Conservation (phyloP, 192 early-diverging fungal species). For the Geosiphon pyriformis region DNA sequence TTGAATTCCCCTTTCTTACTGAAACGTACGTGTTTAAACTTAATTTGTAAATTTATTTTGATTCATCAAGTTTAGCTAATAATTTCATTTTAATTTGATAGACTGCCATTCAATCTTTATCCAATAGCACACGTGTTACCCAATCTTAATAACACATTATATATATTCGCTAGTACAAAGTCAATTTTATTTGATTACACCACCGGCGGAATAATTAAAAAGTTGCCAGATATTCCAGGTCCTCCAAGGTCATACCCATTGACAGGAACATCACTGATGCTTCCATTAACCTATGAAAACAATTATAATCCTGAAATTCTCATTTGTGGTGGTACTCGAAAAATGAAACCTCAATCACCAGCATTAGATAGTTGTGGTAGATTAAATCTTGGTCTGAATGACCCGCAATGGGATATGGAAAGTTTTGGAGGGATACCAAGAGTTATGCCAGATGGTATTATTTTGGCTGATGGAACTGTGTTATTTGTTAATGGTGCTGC, state of each 20-base stretch:
- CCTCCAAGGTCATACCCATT: slow-evolving; percentile 49
- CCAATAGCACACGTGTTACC: slow-evolving; percentile 1
- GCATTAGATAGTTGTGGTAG: slow-evolving; percentile 47
- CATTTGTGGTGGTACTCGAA: slow-evolving; percentile 53
- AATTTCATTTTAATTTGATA: slow-evolving; percentile 39
- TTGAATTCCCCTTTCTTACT: background rate
- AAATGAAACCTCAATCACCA: slow-evolving; percentile 20
- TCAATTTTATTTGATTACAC: slow-evolving; percentile 33
- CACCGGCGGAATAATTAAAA: slow-evolving; percentile 32
- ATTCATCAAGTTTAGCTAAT: slow-evolving; percentile 22
- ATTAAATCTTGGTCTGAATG: slow-evolving; percentile 35
- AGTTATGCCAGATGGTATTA: slow-evolving; percentile 45
- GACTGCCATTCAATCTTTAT: slow-evolving; percentile 37
- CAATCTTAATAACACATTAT: slow-evolving; percentile 24
- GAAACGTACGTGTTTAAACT: background rate
- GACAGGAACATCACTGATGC: slow-evolving; percentile 45
- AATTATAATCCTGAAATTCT: slow-evolving; percentile 52
- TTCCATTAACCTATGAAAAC: slow-evolving; percentile 50
- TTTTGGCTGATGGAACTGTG: slow-evolving; percentile 48
- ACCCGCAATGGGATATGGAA: slow-evolving; percentile 46
- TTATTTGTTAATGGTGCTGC: slow-evolving; percentile 58
- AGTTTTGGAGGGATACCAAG: slow-evolving; percentile 33
- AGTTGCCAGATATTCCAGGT: slow-evolving; percentile 42
- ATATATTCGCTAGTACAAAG: slow-evolving; percentile 37
- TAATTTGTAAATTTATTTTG: slow-evolving; percentile 15